Evolutionary conservation across 176 grass and related monocot species (phyloP), one percentile per base, ranked within the genome.

Genomic region (Carex cristatella): DNA sequence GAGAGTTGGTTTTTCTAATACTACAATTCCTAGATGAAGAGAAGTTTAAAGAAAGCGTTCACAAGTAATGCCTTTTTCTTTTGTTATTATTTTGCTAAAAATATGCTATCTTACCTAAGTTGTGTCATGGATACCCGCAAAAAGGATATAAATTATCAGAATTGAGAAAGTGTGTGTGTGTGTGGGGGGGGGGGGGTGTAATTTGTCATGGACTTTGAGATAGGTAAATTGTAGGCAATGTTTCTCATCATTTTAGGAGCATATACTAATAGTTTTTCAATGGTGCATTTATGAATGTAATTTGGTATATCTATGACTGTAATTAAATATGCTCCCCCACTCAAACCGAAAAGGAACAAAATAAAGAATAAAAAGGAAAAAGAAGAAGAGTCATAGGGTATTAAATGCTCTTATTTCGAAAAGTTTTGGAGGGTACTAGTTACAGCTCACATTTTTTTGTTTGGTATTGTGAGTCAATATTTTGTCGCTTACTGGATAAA

Each of bases 21-120:
- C 78, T 89, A 63, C 87, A 89, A 62, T 89, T 89, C 33, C 83
- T 89, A 5, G 87, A 89, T 75, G 87, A 89, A 80, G 87, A 89
- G 65, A 89, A 89, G 65, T 89, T 89, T 55, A 89, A 89, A 55
- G 87, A 89, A 58, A 85, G 83, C 4, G 87, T 89, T 63, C 87
- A 89, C 64, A 89, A 82, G 87, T 89, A 89, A 86, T 71, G n/a
- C 13, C 54, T 58, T 65, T 62, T 54, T 81, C 23, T 44, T 69
- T 80, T 65, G 32, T 79, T 79, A 15, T 79, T 65, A 65, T 38
- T 76, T 30, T 9, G 16, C 1, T 62, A 8, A 44, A 19, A 18
- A 72, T 46, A 46, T 72, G 38, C 16, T 18, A 37, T 44, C 37
- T 72, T 72, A 46, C 37, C 44, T 46, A 63, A 9, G 7, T 16